Conservation (phyloP, 345 rosid genomes). For the Durio zibethinus region DNA sequence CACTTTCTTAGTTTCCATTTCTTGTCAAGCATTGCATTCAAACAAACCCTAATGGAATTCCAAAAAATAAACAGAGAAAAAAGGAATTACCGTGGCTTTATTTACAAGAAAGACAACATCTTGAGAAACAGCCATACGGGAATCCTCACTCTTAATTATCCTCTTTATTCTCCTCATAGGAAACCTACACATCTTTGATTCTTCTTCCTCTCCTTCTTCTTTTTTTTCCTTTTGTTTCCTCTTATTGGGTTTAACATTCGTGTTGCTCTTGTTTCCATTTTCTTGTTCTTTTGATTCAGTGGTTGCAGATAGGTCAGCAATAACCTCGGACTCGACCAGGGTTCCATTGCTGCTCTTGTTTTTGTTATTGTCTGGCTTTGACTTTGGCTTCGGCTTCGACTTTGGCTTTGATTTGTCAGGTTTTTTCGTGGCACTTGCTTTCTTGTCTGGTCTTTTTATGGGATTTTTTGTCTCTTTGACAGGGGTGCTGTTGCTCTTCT, state of each 20-base stretch:
- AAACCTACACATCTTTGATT: constrained; percentile 40
- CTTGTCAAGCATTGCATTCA: constrained; percentile 1
- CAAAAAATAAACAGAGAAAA: neutral
- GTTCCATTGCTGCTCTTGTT: constrained; percentile 6
- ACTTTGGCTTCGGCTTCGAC: neutral
- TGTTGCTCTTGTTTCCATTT: constrained; percentile 15
- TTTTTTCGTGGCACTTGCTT: neutral
- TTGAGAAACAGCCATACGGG: constrained; percentile 33
- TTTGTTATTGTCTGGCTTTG: constrained; percentile 3
- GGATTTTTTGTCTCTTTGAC: neutral
- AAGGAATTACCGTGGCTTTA: constrained; percentile 62
- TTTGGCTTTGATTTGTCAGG: constrained; percentile 1
- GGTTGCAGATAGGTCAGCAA: constrained; percentile 18
- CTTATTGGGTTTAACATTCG: constrained; percentile 19
- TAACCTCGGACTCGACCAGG: constrained; percentile 8
- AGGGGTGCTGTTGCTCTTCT: neutral
- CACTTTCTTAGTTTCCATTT: neutral
- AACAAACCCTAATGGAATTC: neutral
- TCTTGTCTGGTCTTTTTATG: neutral
- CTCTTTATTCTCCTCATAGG: constrained; percentile 74
- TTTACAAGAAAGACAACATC: constrained; percentile 69
- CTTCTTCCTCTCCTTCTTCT: constrained; percentile 18
- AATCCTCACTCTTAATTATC: constrained; percentile 53
- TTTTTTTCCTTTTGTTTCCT: constrained; percentile 22
- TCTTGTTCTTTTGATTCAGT: constrained; percentile 15